Conservation (phyloP, 2,329 filamentous ascomycete genomes). For the Grosmannia huntii region DNA sequence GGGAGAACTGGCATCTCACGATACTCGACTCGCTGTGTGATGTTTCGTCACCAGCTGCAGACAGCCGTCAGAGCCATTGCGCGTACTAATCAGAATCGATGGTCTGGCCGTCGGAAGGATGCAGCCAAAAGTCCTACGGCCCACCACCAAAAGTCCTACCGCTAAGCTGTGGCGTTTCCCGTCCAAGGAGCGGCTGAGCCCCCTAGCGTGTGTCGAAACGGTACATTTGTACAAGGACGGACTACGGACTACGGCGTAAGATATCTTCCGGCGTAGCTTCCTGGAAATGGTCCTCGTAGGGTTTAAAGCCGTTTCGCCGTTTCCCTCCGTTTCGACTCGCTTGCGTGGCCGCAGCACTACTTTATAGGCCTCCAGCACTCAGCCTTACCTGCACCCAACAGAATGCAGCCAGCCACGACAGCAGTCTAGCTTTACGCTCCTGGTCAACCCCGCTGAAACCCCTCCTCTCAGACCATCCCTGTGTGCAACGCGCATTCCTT, state of each 20-base stretch:
- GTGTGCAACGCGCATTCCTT: not conserved
- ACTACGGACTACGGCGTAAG: too few relatives aligned
- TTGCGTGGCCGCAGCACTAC: too few relatives aligned
- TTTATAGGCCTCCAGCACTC: not conserved
- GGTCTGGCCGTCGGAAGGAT: too few relatives aligned
- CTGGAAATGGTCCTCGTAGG: too few relatives aligned
- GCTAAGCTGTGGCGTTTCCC: not conserved
- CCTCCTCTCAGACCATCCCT: not conserved
- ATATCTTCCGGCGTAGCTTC: too few relatives aligned
- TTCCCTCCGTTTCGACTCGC: not conserved
- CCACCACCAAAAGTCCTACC: constrained; percentile 2
- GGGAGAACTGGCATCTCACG: too few relatives aligned
- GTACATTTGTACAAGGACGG: too few relatives aligned
- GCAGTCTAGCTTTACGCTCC: not conserved
- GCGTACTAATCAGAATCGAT: not conserved
- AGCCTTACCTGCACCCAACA: not conserved
- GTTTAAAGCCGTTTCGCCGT: too few relatives aligned
- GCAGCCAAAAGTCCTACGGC: constrained; percentile 1
- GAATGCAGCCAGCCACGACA: not conserved
- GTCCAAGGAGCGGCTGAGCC: not conserved
- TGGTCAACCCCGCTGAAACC: not conserved
- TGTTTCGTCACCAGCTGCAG: too few relatives aligned
- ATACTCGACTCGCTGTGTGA: too few relatives aligned
- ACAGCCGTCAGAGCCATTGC: too few relatives aligned
- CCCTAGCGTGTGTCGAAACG: constrained; percentile 1